Evolutionary conservation across 2,329 filamentous ascomycete species (phyloP), one percentile per base, ranked within the genome.

Genomic region (Chrysosporium queenslandicum): DNA sequence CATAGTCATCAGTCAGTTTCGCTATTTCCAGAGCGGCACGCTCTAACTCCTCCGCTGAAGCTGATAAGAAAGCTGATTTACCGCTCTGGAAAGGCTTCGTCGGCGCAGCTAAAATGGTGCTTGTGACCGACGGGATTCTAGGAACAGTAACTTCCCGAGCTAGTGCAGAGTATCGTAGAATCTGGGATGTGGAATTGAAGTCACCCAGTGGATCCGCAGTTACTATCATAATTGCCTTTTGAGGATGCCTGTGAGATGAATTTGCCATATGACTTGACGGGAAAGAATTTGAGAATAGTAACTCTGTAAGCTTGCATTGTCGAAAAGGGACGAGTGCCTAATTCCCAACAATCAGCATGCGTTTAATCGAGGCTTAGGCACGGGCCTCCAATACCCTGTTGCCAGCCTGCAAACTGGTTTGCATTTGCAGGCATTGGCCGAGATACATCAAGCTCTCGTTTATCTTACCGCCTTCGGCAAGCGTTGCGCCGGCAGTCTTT

Each of bases 401-500:
- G 11, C 82, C 83, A 57, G 77, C 83, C 40, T 83, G 82, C 29
- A 83, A 77, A 60, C 91, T 87, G 55, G 85, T 90, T 66, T 96
- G 91, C 77, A 95, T 91, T 66, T 97, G 91, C 61, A 98, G 78
- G 65, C 92, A 98, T 64, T 97, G 92, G 0, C 92, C 92, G 1
- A 98, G 78, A 66, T 96, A 97, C 92, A 98, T 98, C 64, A 98
- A 73, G 64, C 87, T 94, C 68, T 96, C 90, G 64, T 98, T 98
- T 66, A 98, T 98, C 71, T 97, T 97, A 50, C 92, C 92, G 32
- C 91, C 92, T 71, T 98, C 92, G 0, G 86, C 91, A 12, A 98
- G 78, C 0, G 91, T 96, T 3, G 88, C 83, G 11, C 92, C 92
- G 0, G 89, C 86, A 0, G 92, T 97, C 75, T 96, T 96, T 23